These are phyloP conservation scores for Aureobasidium mangrovei DNA, from an alignment of 2,329 filamentous ascomycete genomes.

Conservation along the genomic window DNA sequence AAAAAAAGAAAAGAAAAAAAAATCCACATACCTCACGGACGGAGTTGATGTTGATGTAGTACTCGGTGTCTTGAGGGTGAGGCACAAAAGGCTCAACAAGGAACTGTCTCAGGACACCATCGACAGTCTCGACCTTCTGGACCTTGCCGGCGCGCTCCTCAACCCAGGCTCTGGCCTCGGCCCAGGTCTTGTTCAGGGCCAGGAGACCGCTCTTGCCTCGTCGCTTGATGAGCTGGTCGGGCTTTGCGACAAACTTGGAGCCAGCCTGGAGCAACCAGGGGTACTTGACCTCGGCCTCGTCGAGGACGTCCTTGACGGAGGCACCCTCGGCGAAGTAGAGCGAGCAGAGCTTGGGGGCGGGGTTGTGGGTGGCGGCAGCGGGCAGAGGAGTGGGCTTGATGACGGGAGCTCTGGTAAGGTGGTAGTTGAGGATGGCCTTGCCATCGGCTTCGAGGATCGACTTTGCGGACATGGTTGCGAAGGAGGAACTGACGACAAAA, in stretches of 20 bases:
- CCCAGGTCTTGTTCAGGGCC: slow-evolving; percentile 93
- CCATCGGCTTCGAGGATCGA: slow-evolving; percentile 97
- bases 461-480: slow-evolving; percentile 74
- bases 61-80: slow-evolving; percentile 90
- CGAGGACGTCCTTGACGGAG: slow-evolving; percentile 71
- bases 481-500: slow-evolving; percentile 1
- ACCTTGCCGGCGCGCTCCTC: slow-evolving; percentile 83
- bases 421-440: slow-evolving; percentile 99
- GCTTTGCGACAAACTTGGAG: slow-evolving; percentile 95
- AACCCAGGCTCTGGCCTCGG: slow-evolving; percentile 90
- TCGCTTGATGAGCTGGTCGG: slow-evolving; percentile 99
- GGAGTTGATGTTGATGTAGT: slow-evolving; percentile 99
- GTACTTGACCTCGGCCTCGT: slow-evolving; percentile 94
- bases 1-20: slow-evolving; percentile 18
- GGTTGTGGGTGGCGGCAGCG: slow-evolving; percentile 75
- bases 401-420: slow-evolving; percentile 91
- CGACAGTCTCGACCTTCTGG: slow-evolving; percentile 85
- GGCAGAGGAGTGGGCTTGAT: slow-evolving; percentile 98
- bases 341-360: slow-evolving; percentile 80
- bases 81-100: slow-evolving; percentile 97
- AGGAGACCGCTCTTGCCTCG: slow-evolving; percentile 97
- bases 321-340: slow-evolving; percentile 88
- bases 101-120: slow-evolving; percentile 86
- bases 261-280: slow-evolving; percentile 81
- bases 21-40: slow-evolving; percentile 83